Evolutionary conservation across 768 basidiomycete species (phyloP).

Genomic region (Lactarius pseudohatsudake): DNA sequence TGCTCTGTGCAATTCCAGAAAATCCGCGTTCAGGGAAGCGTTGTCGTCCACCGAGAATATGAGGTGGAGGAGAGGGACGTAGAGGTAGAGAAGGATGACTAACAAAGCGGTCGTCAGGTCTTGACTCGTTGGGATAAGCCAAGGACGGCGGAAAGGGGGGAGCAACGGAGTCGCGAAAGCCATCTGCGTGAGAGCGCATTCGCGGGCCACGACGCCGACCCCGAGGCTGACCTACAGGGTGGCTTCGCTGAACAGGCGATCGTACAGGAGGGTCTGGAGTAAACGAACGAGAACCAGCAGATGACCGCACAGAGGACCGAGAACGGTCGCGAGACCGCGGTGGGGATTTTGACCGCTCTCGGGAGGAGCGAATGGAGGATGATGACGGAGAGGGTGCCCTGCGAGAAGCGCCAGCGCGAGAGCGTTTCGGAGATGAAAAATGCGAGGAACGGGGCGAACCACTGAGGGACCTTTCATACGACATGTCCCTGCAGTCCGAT

Average conservation of each 20-base stretch:
- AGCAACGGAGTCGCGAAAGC: slow-evolving; percentile 3
- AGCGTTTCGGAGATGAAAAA: slow-evolving; percentile 29
- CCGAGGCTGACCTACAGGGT: slow-evolving; percentile 20
- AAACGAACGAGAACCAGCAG: slow-evolving; percentile 50
- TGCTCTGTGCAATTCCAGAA: slow-evolving; percentile 16
- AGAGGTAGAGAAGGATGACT: slow-evolving; percentile 26
- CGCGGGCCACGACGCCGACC: slow-evolving; percentile 11
- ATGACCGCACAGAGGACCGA: slow-evolving; percentile 55
- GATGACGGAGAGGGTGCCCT: slow-evolving; percentile 32
- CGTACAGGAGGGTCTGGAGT: slow-evolving; percentile 18
- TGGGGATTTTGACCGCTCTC: slow-evolving; percentile 39
- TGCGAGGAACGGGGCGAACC: slow-evolving; percentile 27
- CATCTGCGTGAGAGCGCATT: slow-evolving; percentile 16
- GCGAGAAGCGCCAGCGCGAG: slow-evolving; percentile 21
- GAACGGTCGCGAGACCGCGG: slow-evolving; percentile 23
- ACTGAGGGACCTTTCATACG: slow-evolving; percentile 24
- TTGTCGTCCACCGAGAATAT: slow-evolving; percentile 14
- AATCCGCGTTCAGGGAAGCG: slow-evolving; percentile 16
- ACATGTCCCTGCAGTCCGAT: slow-evolving; percentile 21
- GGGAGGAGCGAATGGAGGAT: slow-evolving; percentile 35
- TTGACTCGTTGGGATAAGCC: slow-evolving; percentile 14
- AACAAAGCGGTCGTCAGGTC: slow-evolving; percentile 18
- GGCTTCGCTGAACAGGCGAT: slow-evolving; percentile 20
- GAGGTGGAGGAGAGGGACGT: slow-evolving; percentile 21
- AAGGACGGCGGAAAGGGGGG: slow-evolving; percentile 5